Base-by-base conservation (phyloP, 805 yeast species). In the Saccharomycopsis sp. region DNA sequence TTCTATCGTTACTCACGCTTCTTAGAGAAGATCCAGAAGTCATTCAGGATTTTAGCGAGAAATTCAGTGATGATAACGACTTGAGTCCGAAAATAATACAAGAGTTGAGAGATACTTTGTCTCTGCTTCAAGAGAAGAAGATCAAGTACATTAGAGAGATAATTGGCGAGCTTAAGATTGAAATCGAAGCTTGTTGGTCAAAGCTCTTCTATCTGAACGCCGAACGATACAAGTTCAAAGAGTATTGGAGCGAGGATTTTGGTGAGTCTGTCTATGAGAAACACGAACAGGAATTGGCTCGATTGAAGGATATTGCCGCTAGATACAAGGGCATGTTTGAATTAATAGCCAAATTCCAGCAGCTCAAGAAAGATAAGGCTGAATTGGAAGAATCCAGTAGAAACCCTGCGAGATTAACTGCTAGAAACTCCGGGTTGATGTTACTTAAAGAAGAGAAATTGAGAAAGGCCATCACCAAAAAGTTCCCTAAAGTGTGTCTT, bases 361-460 rank as follows among this genome's bases (percentile, higher is more conserved):
- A 76, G 1, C 70, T 91, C 24, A 69, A 83, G 47, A 70, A 74
- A 14, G 96, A 89, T 63, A 87, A 86, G 61, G 63, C 69, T 1
- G 80, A 80, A 53, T 76, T 94, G 44, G 85, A 78, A 42, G 86
- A 83, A 61, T 83, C 94, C 2, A 79, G 87, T 1, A 85, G 83
- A 65, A 94, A 93, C 68, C 84, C 97, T 0, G 83, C 93, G 0
- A 78, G 98, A 62, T 75, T 92, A 50, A 70, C 87, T 52, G 82
- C 86, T 62, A 82, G 88, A 66, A 85, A 87, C 65, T 86, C 91
- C 1, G 92, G 93, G 63, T 85, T 84, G 61, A 85, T 92, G 23
- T 73, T 93, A 59, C 75, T 87, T 58, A 80, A 86, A 58, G 99
- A 93, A 68, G 97, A 91, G 68, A 85, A 79, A 66, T 75, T 84